Percentiles rank a stretch among this genome's conserved stretches.
These are phyloP conservation scores for Sugiyamaella sp. DNA, from an alignment of 1,139 yeast species.

Conservation along the genomic window DNA sequence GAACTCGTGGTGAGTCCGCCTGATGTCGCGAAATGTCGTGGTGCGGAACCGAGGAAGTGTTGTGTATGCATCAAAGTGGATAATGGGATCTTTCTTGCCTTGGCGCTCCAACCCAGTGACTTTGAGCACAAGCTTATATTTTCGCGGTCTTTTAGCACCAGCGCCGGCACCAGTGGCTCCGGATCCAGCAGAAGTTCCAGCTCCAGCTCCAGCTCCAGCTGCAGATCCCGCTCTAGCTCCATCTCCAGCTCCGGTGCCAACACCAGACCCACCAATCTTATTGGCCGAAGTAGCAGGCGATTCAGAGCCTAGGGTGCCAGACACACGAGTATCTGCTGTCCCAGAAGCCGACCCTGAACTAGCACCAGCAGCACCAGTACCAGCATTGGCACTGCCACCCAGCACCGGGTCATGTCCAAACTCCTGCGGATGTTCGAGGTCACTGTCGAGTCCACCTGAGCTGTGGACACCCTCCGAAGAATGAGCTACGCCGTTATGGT, in stretches of 20 bases:
- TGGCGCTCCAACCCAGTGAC: conserved; percentile 53
- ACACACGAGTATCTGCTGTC: no score
- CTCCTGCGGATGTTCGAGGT: background rate
- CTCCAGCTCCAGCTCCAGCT: background rate
- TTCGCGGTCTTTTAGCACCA: conserved; percentile 25
- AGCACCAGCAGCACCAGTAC: background rate
- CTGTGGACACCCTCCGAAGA: no score
- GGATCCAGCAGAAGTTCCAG: background rate
- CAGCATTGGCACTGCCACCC: background rate
- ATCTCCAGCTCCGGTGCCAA: background rate
- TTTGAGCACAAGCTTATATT: conserved; percentile 44
- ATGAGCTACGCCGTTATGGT: conserved; percentile 8
- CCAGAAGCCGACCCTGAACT: background rate
- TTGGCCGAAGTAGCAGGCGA: conserved; percentile 3
- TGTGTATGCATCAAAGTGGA: conserved; percentile 50
- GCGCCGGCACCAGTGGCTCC: conserved; percentile 13
- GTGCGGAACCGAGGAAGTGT: conserved; percentile 75
- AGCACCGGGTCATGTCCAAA: background rate
- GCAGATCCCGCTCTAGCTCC: conserved; percentile 6
- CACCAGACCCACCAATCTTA: background rate
- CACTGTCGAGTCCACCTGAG: background rate
- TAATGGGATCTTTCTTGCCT: conserved; percentile 54
- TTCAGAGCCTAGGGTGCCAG: background rate
- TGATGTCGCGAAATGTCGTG: conserved; percentile 65
- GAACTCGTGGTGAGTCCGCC: conserved; percentile 81